A percentile compares a stretch with the other conserved stretches of the same genome.
phyloP scores from a whole-genome alignment of 108 stramenopile species.

The Cyclotella kingstonii region DNA sequence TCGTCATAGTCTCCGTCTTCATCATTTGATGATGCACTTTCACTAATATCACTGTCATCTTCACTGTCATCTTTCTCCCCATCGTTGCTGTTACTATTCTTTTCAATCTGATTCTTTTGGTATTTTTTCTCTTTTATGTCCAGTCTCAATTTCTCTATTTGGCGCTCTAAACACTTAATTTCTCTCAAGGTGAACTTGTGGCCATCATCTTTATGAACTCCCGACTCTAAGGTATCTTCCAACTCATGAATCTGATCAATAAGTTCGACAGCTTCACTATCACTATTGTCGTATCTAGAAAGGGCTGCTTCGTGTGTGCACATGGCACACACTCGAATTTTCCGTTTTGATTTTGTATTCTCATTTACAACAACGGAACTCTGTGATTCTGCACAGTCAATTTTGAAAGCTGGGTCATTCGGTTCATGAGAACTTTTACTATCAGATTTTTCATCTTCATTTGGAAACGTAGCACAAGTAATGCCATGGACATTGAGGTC shows the following conservation, averaged over 20 bases:
- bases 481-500: slow-evolving; percentile 3
- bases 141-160: slow-evolving; percentile 39
- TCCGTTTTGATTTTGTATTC: slow-evolving; percentile 2
- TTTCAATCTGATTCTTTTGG: slow-evolving; percentile 15
- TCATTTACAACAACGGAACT: neutral
- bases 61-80: slow-evolving; percentile 20
- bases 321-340: slow-evolving; percentile 61
- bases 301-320: slow-evolving; percentile 77
- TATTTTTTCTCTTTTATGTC: slow-evolving; percentile 38
- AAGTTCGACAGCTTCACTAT: slow-evolving; percentile 44
- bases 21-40: slow-evolving; percentile 7
- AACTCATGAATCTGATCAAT: slow-evolving; percentile 22
- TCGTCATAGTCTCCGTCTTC: slow-evolving; percentile 40
- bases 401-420: too few relatives aligned
- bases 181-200: slow-evolving; percentile 64
- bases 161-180: slow-evolving; percentile 56
- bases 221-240: slow-evolving; percentile 37
- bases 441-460: slow-evolving; percentile 4
- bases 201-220: slow-evolving; percentile 21
- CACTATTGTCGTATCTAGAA: slow-evolving; percentile 54
- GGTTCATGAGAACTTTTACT: neutral
- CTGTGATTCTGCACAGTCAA: neutral
- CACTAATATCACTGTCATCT: slow-evolving; percentile 13
- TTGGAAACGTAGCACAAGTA: neutral
- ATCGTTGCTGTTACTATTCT: slow-evolving; percentile 1